Percentiles rank a stretch among this genome's conserved stretches.
Evolutionary conservation across 2,329 filamentous ascomycete species (phyloP).

Genomic region (Pyrenochaeta sp.): DNA sequence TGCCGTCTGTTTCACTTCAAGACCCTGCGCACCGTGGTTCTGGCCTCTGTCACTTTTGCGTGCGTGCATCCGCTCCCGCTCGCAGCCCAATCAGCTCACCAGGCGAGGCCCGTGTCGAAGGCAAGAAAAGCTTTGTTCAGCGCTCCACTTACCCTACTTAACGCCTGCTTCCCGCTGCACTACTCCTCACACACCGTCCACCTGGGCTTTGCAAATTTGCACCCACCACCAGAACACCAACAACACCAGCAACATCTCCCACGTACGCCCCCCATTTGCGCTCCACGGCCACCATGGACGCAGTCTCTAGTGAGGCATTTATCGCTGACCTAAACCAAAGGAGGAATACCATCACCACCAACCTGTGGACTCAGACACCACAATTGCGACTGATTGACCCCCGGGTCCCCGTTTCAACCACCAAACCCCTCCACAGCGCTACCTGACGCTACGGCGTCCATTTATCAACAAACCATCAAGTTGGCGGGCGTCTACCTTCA

Average conservation of each 20-base stretch:
- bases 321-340: constrained; percentile 21
- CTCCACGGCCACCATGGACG: too few species aligned
- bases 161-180: constrained; percentile 18
- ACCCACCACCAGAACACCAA: constrained; percentile 3
- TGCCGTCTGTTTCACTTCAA: neutral
- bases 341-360: constrained; percentile 22
- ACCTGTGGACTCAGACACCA: constrained; percentile 21
- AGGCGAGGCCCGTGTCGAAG: constrained; percentile 4
- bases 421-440: constrained; percentile 19
- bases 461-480: constrained; percentile 72
- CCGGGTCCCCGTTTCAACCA: constrained; percentile 27
- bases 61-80: constrained; percentile 1
- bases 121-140: constrained; percentile 13
- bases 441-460: constrained; percentile 51
- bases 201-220: constrained; percentile 28
- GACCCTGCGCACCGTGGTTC: constrained; percentile 1
- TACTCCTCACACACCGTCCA: constrained; percentile 32
- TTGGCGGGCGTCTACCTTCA: constrained; percentile 85
- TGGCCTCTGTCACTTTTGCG: constrained; percentile 8
- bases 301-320: too few species aligned
- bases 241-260: too few species aligned
- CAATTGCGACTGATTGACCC: constrained; percentile 36
- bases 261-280: too few species aligned
- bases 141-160: constrained; percentile 15
- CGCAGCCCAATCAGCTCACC: constrained; percentile 16